A percentile compares a stretch with the other conserved stretches of the same genome.
phyloP scores from a whole-genome alignment of 2,329 filamentous ascomycete species.

The Coniochaeta sp. region DNA sequence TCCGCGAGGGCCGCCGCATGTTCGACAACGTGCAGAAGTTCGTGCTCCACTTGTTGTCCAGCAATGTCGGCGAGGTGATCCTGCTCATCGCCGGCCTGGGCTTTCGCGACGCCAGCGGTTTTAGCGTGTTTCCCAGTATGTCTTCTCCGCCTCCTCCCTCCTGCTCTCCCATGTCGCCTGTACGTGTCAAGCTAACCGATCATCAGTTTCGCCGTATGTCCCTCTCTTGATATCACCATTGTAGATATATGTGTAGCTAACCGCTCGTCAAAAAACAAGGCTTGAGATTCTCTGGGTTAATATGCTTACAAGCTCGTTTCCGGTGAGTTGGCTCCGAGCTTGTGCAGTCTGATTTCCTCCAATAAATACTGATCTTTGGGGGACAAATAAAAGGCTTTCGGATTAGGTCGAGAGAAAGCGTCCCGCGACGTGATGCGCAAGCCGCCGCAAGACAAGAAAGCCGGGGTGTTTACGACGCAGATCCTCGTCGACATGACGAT shows the following conservation, averaged over 20 bases:
- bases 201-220: too few species aligned
- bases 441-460: constrained; percentile 62
- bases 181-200: neutral
- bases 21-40: constrained; percentile 90
- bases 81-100: constrained; percentile 73
- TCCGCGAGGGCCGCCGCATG: constrained; percentile 76
- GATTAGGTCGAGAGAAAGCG: constrained; percentile 72
- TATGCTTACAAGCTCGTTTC: constrained; percentile 82
- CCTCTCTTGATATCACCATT: too few species aligned
- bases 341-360: too few species aligned
- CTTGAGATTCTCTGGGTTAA: constrained; percentile 92
- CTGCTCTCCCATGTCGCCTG: neutral
- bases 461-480: constrained; percentile 71
- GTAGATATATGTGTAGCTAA: neutral
- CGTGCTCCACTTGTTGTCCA: constrained; percentile 68
- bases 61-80: constrained; percentile 80
- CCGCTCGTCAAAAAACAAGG: constrained; percentile 37
- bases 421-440: constrained; percentile 71
- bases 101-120: constrained; percentile 64
- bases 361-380: too few species aligned
- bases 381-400: too few species aligned
- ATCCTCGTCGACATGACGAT: constrained; percentile 73
- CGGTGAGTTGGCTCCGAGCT: too few species aligned
- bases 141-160: neutral
- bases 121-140: constrained; percentile 69